Percentiles rank a stretch among this genome's conserved stretches.
phyloP scores from a whole-genome alignment of 2,329 filamentous ascomycete species.

The Penicillium sp. region DNA sequence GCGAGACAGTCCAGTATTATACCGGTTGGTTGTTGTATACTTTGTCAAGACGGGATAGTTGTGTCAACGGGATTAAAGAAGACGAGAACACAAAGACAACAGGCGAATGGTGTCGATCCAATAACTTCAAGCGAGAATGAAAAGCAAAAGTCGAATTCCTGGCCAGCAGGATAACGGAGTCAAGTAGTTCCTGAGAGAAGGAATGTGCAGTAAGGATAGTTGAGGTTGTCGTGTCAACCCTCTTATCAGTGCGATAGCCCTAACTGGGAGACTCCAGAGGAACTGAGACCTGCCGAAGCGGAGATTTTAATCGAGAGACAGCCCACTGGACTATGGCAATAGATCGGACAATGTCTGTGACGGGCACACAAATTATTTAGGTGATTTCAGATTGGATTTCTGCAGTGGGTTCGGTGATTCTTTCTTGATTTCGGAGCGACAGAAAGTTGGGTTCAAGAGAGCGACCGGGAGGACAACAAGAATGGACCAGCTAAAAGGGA shows the following conservation, averaged over 20 bases:
- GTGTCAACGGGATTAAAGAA: constrained; percentile 15
- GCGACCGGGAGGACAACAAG: constrained; percentile 12
- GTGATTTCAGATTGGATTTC: neutral
- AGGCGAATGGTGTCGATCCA: neutral
- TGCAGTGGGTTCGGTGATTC: neutral
- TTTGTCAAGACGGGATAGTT: neutral
- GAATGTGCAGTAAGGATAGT: constrained; percentile 38
- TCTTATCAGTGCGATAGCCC: constrained; percentile 32
- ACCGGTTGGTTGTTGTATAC: neutral
- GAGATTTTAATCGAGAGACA: constrained; percentile 27
- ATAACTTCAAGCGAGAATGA: neutral
- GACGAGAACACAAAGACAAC: neutral
- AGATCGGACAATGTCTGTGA: constrained; percentile 10
- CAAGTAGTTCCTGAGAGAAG: constrained; percentile 21
- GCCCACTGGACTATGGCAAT: constrained; percentile 20
- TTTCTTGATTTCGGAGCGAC: neutral
- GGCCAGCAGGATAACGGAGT: constrained; percentile 34
- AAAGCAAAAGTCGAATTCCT: constrained; percentile 19
- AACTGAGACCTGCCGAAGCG: constrained; percentile 26
- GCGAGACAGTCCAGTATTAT: neutral
- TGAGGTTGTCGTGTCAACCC: constrained; percentile 41
- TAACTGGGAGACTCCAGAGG: constrained; percentile 20
- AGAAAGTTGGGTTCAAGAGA: constrained; percentile 1
- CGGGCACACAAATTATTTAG: constrained; percentile 1
- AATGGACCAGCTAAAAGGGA: constrained; percentile 16